Evolutionary conservation across 192 early-diverging fungal species (phyloP).

Genomic region (Radiomyces spectabilis): DNA sequence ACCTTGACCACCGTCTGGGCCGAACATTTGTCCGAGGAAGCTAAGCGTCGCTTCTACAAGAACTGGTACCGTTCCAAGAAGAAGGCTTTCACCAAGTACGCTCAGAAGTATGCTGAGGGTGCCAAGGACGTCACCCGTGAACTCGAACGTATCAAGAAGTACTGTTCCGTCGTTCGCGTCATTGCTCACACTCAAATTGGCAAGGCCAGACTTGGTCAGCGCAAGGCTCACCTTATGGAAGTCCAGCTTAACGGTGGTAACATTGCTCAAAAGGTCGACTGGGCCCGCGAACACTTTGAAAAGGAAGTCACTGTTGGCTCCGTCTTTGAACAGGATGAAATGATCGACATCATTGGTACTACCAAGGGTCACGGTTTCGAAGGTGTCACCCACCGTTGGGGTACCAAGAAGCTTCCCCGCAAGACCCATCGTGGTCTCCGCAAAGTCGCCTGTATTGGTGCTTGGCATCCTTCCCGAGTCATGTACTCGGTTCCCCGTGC

Average conservation of each 20-base stretch:
- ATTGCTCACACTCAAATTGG: slow-evolving; percentile 96
- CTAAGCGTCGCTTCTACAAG: slow-evolving; percentile 99
- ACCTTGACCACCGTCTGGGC: slow-evolving; percentile 99
- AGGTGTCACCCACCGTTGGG: slow-evolving; percentile 99
- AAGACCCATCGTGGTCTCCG: slow-evolving; percentile 99
- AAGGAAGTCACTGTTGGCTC: slow-evolving; percentile 83
- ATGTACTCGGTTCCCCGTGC: slow-evolving; percentile 99
- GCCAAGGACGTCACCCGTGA: slow-evolving; percentile 85
- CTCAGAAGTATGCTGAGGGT: slow-evolving; percentile 90
- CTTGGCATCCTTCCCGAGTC: slow-evolving; percentile 95
- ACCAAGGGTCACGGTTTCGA: slow-evolving; percentile 99
- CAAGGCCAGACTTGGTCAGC: slow-evolving; percentile 93
- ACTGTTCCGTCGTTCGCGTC: slow-evolving; percentile 96
- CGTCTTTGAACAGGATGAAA: slow-evolving; percentile 98
- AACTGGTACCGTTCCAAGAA: slow-evolving; percentile 99
- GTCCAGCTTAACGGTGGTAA: slow-evolving; percentile 99
- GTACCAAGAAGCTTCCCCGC: slow-evolving; percentile 99
- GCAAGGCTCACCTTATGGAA: slow-evolving; percentile 99
- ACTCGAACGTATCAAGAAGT: slow-evolving; percentile 99
- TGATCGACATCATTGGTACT: slow-evolving; percentile 97
- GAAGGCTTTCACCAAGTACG: slow-evolving; percentile 99
- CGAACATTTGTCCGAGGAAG: slow-evolving; percentile 94
- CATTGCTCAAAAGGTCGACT: slow-evolving; percentile 95
- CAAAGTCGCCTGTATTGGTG: slow-evolving; percentile 99
- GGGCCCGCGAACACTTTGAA: slow-evolving; percentile 96